Base-by-base conservation (phyloP, 352 stramenopile species). In the Globisporangium paroecandrum region DNA sequence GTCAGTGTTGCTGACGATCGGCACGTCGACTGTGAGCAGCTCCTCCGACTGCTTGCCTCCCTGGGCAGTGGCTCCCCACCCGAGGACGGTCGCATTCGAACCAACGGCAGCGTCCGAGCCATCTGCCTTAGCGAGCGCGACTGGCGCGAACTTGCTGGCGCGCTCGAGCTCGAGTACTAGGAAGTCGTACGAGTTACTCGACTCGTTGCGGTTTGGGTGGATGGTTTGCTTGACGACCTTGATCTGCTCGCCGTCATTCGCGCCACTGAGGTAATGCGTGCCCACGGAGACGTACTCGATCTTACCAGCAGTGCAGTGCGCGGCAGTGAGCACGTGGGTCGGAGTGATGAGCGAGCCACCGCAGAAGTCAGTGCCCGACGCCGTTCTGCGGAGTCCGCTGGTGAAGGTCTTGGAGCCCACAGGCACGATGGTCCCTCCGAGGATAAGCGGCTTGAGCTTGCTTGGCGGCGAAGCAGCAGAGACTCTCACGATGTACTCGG, bases 321-420 rank as follows among this genome's bases (percentile, higher is more conserved):
- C 81, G 1, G 81, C 84, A 12, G 80, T 90, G 51, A 93, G 75
- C n/a, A 89, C 71, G 49, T 86, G 78, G 43, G 70, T 85, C 24
- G 79, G 73, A 13, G 81, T 82, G 69, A 93, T 89, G 60, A 93
- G 81, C 32, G 77, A 87, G 27, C 79, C 82, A 29, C 79, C 79
- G 60, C 85, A 93, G 55, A 83, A 83, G 56, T 73, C 69, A 38
- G 60, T 77, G 38, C 70, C 79, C 25, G 71, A 69, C 9, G 65
- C 60, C 4, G 76, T 76, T 32, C 59, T 24, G 27, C 79, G 79
- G 13, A 88, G 66, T 36, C 79, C 79, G 9, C 68, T 76, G 2
- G 74, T 81, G 71, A 86, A 90, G 54, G 75, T 87, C 69, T 85
- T 82, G 47, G 71, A 75, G 0, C 79, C 79, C 1, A 66, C 55